A percentile compares a stretch with the other conserved stretches of the same genome.
Conservation (phyloP, 228 moss, liverwort and hornwort genomes). For the Sphagnum magellanicum region DNA sequence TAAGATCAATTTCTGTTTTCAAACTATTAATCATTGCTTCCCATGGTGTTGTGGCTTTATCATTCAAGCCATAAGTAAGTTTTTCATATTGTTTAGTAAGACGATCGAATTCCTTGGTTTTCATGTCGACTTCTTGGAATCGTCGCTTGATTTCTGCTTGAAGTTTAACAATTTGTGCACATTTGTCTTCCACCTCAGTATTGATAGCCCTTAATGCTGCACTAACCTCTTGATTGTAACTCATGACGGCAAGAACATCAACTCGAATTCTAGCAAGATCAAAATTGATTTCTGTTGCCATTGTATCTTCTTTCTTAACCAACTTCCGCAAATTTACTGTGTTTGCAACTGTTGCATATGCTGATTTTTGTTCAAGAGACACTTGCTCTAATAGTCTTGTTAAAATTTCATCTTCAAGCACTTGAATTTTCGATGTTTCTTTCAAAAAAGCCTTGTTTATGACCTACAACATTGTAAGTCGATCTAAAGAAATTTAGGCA, state of each 20-base stretch:
- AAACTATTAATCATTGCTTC: conserved; percentile 68
- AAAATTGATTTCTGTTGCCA: conserved; percentile 60
- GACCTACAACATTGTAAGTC: conserved; percentile 21
- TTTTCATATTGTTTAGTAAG: conserved; percentile 63
- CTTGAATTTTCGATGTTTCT: conserved; percentile 55
- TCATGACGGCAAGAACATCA: conserved; percentile 57
- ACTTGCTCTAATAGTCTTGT: conserved; percentile 53
- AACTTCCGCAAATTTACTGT: conserved; percentile 40
- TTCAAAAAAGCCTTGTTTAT: conserved; percentile 48
- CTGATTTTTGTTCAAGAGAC: conserved; percentile 54
- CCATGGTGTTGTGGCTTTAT: conserved; percentile 51
- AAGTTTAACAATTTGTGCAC: conserved; percentile 55
- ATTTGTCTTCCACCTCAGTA: conserved; percentile 60
- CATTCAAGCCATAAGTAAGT: conserved; percentile 28
- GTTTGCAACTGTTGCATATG: conserved; percentile 32
- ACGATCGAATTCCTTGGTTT: conserved; percentile 63
- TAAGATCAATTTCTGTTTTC: conserved; percentile 46
- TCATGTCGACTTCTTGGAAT: conserved; percentile 58
- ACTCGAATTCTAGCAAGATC: conserved; percentile 65
- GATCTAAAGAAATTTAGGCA: too few relatives aligned
- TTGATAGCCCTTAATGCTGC: conserved; percentile 39
- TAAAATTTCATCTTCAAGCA: conserved; percentile 68
- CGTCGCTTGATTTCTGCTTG: conserved; percentile 63
- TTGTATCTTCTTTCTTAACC: conserved; percentile 62
- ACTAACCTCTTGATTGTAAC: conserved; percentile 57